These are phyloP conservation scores for Chernovozyma aurita DNA, from an alignment of 1,139 yeast species.

Conservation along the genomic window DNA sequence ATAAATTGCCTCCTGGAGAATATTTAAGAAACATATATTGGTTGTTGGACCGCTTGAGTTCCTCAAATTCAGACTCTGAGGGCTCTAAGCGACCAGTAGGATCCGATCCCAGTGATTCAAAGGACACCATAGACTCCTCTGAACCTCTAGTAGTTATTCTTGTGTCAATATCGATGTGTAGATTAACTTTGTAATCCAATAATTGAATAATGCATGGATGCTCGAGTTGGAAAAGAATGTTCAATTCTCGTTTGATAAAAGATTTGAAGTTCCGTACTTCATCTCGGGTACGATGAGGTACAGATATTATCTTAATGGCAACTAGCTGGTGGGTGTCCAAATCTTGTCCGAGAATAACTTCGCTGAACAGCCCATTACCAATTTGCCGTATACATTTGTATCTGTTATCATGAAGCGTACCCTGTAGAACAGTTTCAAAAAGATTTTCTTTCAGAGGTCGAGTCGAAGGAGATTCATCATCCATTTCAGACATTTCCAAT, in stretches of 20 bases:
- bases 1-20: slow-evolving; percentile 81
- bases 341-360: slow-evolving; percentile 44
- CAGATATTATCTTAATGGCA: slow-evolving; percentile 40
- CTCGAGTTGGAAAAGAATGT: slow-evolving; percentile 46
- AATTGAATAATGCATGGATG: slow-evolving; percentile 40
- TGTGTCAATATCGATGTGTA: slow-evolving; percentile 9
- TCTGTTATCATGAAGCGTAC: slow-evolving; percentile 14
- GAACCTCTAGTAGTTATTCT: background rate
- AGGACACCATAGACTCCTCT: background rate
- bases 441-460: background rate
- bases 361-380: slow-evolving; percentile 60
- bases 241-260: slow-evolving; percentile 71
- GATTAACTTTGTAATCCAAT: slow-evolving; percentile 28
- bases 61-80: background rate
- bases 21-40: slow-evolving; percentile 67
- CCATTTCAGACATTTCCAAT: background rate
- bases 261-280: slow-evolving; percentile 49
- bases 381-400: slow-evolving; percentile 29
- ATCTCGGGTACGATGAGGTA: slow-evolving; percentile 25
- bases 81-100: background rate
- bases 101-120: background rate
- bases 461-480: too few species aligned
- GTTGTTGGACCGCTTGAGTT: slow-evolving; percentile 18
- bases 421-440: background rate
- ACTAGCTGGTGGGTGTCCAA: slow-evolving; percentile 13